Evolutionary conservation across 495 filamentous ascomycete genomes (phyloP).

Genomic region (Talaromyces trachyspermus): DNA sequence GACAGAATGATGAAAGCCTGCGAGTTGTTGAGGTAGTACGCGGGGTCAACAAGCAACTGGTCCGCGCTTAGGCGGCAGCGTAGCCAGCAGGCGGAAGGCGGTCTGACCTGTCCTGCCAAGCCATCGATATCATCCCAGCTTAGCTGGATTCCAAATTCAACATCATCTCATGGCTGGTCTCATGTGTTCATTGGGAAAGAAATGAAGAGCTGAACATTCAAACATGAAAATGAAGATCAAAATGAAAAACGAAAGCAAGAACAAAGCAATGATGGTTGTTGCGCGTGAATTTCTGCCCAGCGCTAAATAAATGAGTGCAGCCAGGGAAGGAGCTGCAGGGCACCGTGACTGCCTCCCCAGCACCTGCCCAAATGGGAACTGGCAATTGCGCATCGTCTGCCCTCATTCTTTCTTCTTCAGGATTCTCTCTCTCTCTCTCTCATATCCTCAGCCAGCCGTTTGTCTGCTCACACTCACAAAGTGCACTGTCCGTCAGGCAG

Average conservation of each 20-base stretch:
- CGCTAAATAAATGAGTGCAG: neutral
- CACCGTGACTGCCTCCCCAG: neutral
- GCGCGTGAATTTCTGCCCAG: too few species aligned
- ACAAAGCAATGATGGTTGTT: too few species aligned
- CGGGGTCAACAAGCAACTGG: slow-evolving; percentile 3
- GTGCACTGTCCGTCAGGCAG: too few species aligned
- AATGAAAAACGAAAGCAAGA: too few species aligned
- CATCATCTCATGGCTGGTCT: too few species aligned
- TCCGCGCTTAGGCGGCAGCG: slow-evolving; percentile 4
- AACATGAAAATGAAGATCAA: too few species aligned
- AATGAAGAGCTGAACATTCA: too few species aligned
- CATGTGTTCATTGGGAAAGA: neutral
- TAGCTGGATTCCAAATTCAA: neutral
- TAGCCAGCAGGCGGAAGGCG: slow-evolving; percentile 4
- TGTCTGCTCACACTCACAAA: too few species aligned
- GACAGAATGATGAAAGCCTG: neutral
- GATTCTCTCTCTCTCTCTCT: neutral
- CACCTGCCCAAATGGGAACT: too few species aligned
- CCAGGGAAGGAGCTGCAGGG: neutral
- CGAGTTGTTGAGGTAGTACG: neutral
- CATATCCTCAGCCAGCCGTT: too few species aligned
- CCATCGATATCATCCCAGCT: neutral
- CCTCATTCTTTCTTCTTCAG: neutral
- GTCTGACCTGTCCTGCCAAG: slow-evolving; percentile 2
- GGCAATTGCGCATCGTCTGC: too few species aligned